Percentiles rank a stretch among this genome's conserved stretches.
Conservation (phyloP, 2,329 filamentous ascomycete species). For the Thielaviopsis populi region DNA sequence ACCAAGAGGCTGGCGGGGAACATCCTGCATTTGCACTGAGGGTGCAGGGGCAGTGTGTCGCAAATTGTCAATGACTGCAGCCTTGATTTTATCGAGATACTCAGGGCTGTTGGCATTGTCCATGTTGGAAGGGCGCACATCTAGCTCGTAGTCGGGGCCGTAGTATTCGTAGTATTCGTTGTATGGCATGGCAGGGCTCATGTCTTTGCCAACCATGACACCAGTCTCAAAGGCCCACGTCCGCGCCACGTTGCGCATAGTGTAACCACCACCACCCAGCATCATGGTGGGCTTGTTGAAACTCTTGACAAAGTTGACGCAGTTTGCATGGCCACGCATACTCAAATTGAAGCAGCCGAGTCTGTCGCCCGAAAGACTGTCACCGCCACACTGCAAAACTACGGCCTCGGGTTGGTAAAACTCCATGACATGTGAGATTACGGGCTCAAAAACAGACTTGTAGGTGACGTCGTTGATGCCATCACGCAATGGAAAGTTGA, state of each 20-base stretch:
- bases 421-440: conserved; percentile 73
- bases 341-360: conserved; percentile 96
- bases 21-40: conserved; percentile 79
- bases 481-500: conserved; percentile 84
- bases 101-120: conserved; percentile 79
- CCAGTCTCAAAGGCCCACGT: conserved; percentile 97
- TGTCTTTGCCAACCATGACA: conserved; percentile 66
- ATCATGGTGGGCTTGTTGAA: conserved; percentile 79
- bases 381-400: conserved; percentile 88
- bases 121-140: conserved; percentile 76
- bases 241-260: conserved; percentile 88
- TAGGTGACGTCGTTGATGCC: conserved; percentile 85
- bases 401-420: conserved; percentile 84
- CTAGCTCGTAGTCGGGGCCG: conserved; percentile 75
- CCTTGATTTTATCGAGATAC: conserved; percentile 69
- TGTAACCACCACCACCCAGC: conserved; percentile 90
- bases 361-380: conserved; percentile 85
- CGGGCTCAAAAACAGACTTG: conserved; percentile 78
- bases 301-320: conserved; percentile 79
- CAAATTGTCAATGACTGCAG: conserved; percentile 71
- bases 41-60: conserved; percentile 73
- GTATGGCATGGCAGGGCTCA: conserved; percentile 73
- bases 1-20: conserved; percentile 45
- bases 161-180: conserved; percentile 98
- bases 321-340: conserved; percentile 89